Evolutionary conservation across 2,329 filamentous ascomycete genomes (phyloP), one percentile per base, ranked within the genome.

Genomic region (Sclerotinia sclerotiorum): DNA sequence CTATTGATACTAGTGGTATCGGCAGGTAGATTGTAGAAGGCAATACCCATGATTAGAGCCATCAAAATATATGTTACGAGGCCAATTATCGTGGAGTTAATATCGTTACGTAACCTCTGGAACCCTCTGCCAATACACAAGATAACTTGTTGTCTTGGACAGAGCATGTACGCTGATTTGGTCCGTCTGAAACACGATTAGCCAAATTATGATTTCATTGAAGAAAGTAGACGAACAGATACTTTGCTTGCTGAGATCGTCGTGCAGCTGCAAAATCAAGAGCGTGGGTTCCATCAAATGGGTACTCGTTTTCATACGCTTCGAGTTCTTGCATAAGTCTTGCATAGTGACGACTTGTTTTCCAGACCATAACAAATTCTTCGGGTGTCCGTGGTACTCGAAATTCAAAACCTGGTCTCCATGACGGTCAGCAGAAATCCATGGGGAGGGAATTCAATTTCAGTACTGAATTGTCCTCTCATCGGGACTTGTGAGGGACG

Each of bases 111-210:
- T 21, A 97, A 83, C 65, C 94, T 87, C 76, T 87, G 87, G 81
- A 90, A 94, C 19, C 92, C 93, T 76, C 94, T 89, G 82, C 87
- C 88, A 64, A 97, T 82, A 77, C 94, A 97, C n/a, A 97, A 87
- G 69, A 84, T 78, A 70, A 97, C 79, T 79, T 98, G 94, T 77
- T 94, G 88, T 3, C 69, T 65, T 73, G 90, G 91, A 0, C 92
- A 94, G 35, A 97, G 82, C 0, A 92, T 97, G 78, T 90, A 97
- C 0, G 94, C 93, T 1, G 92, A 95, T 78, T 86, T 86, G 65
- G 83, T 78, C 3, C 91, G 89, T 77, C 58, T 65, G 19, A 21
- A 17, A 11, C 11, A 13, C 7, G 21, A n/a, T 68, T 42, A 57
- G 66, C 19, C 11, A 29, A 17, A 21, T 29, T 32, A 7, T 24